Evolutionary conservation across 805 yeast species (phyloP), one percentile per base, ranked within the genome.

Genomic region (Yamadazyma tumulicola): DNA sequence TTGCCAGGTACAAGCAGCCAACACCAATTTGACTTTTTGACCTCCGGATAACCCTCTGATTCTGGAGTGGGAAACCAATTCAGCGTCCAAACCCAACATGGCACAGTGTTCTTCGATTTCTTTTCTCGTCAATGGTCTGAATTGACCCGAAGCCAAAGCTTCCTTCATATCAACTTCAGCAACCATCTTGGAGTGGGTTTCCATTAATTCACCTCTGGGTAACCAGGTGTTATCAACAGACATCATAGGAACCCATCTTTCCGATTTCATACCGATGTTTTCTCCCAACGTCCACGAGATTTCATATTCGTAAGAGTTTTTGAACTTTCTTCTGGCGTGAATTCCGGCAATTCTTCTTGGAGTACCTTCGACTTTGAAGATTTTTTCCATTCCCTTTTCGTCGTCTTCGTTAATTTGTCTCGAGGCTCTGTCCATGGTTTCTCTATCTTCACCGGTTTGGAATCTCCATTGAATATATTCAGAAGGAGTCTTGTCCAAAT

Each of bases 391-490:
- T 66, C 94, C 86, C 72, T 82, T 79, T 79, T 89, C 97, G 75
- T 93, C 98, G 57, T 77, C 74, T 77, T 93, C 98, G 66, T 85
- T 88, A 69, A 93, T 88, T 70, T 83, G 91, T 80, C 98, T 87
- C 72, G 94, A 87, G 68, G 97, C 98, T 79, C 97, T 86, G 80
- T 93, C 98, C 98, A 93, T 93, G 74, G 98, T 93, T 80, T 93
- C 98, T 79, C 98, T 88, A 75, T 93, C 98, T 79, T 93, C 98
- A 89, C 98, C 98, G 67, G 98, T 93, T 79, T 93, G 98, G 97
- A 91, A 93, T 84, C 98, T 93, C 98, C 98, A 93, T 79, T 93
- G 98, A 59, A 93, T 93, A 79, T 93, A 93, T 79, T 93, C 98
- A 61, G 97, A 88, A 66, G 98, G 98, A 64, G 99, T 93, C 81